phyloP scores from a whole-genome alignment of 306 rosid genomes.

The Trifolium dubium region DNA sequence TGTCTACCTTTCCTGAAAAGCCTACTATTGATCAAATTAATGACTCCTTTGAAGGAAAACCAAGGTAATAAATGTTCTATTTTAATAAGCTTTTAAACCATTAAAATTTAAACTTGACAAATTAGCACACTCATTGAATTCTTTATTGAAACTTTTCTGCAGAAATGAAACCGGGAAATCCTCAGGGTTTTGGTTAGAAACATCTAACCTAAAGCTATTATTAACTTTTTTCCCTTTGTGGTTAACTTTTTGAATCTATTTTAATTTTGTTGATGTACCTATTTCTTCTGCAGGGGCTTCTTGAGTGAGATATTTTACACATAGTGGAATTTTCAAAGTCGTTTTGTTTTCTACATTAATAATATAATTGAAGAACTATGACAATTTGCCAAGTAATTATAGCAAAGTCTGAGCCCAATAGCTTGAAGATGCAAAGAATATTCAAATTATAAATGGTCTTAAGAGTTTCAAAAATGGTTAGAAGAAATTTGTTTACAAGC shows the following conservation, averaged over 20 bases:
- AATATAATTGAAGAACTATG: background rate
- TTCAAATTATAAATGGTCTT: background rate
- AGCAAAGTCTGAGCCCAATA: slow-evolving; percentile 33
- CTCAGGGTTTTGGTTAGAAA: slow-evolving; percentile 73
- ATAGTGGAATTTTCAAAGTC: slow-evolving; percentile 5
- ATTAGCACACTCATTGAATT: slow-evolving; percentile 25
- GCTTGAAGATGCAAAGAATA: background rate
- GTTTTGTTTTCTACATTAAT: background rate
- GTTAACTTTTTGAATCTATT: background rate
- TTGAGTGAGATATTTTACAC: slow-evolving; percentile 59
- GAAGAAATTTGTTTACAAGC: slow-evolving; percentile 8
- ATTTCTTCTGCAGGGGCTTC: slow-evolving; percentile 60
- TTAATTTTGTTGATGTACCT: slow-evolving; percentile 9
- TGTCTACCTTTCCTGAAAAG: slow-evolving; percentile 64
- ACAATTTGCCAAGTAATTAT: background rate
- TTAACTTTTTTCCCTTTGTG: background rate
- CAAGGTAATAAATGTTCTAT: slow-evolving; percentile 51
- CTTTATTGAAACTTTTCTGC: slow-evolving; percentile 44
- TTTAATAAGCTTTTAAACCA: slow-evolving; percentile 1
- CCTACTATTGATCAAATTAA: slow-evolving; percentile 76
- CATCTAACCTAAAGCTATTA: background rate
- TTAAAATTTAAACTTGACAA: slow-evolving; percentile 23
- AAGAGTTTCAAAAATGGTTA: background rate
- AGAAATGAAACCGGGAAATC: slow-evolving; percentile 59
- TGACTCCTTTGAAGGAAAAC: slow-evolving; percentile 70